Evolutionary conservation across 2,329 filamentous ascomycete genomes (phyloP).

Genomic region (Fusarium sp.): DNA sequence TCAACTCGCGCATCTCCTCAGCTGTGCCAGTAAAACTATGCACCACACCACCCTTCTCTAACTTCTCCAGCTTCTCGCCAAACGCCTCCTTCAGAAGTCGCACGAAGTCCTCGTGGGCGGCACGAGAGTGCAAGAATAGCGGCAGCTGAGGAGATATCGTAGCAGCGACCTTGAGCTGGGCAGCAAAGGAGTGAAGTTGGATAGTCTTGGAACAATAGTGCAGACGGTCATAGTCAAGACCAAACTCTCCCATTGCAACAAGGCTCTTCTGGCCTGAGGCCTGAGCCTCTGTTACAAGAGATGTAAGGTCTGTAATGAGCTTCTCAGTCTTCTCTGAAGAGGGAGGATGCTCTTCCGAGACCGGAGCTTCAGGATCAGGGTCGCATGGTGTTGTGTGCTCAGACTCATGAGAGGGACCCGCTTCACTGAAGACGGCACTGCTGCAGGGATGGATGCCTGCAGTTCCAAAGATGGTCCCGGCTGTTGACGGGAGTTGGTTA

Average conservation of each 20-base stretch:
- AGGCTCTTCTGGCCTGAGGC: slow-evolving; percentile 56
- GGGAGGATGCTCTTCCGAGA: slow-evolving; percentile 60
- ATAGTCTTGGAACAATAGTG: slow-evolving; percentile 81
- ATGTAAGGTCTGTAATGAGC: slow-evolving; percentile 70
- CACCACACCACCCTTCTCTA: slow-evolving; percentile 84
- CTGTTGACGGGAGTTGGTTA: slow-evolving; percentile 54
- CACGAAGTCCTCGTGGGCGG: slow-evolving; percentile 87
- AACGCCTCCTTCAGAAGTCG: slow-evolving; percentile 70
- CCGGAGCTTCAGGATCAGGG: slow-evolving; percentile 60
- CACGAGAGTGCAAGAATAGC: slow-evolving; percentile 91
- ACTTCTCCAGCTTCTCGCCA: slow-evolving; percentile 67
- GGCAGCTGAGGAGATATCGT: slow-evolving; percentile 78
- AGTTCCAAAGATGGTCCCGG: slow-evolving; percentile 86
- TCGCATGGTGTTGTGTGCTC: slow-evolving; percentile 65
- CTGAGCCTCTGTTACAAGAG: slow-evolving; percentile 71
- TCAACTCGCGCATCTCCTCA: slow-evolving; percentile 84
- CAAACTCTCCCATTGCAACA: slow-evolving; percentile 93
- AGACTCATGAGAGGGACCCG: slow-evolving; percentile 57
- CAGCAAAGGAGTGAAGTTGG: slow-evolving; percentile 86
- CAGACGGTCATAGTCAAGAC: slow-evolving; percentile 94
- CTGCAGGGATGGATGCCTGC: slow-evolving; percentile 95
- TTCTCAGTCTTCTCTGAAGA: slow-evolving; percentile 57
- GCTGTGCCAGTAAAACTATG: slow-evolving; percentile 93
- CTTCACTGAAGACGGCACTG: slow-evolving; percentile 78
- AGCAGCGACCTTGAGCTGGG: slow-evolving; percentile 82